Percentiles rank a stretch among this genome's conserved stretches.
Conservation (phyloP, 2,329 filamentous ascomycete species). For the Aspergillus pseudoterreus region DNA sequence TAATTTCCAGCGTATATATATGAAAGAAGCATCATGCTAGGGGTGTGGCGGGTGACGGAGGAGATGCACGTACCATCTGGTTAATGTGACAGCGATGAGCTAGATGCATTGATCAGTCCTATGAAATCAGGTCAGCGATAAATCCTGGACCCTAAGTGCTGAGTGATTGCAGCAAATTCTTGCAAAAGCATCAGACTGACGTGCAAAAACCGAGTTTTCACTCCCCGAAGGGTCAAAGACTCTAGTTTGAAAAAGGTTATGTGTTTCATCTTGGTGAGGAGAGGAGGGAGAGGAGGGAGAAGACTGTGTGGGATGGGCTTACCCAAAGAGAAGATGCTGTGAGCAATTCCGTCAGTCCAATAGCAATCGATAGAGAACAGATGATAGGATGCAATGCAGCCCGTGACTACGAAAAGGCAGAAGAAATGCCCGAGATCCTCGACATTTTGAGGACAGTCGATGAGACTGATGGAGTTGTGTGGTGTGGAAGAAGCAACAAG, state of each 20-base stretch:
- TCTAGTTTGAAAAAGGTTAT: conserved; percentile 80
- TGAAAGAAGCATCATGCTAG: conserved; percentile 56
- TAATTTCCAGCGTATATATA: conserved; percentile 87
- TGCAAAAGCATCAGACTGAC: conserved; percentile 73
- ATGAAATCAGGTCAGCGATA: conserved; percentile 9
- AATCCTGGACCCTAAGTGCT: neutral
- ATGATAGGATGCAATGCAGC: neutral
- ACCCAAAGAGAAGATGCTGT: neutral
- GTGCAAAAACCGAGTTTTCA: conserved; percentile 77
- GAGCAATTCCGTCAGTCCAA: neutral
- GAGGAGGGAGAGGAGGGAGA: conserved; percentile 15
- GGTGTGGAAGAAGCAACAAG: conserved; percentile 5
- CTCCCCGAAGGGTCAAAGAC: conserved; percentile 82
- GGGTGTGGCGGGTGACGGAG: conserved; percentile 7
- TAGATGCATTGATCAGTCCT: conserved; percentile 17
- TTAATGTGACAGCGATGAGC: neutral
- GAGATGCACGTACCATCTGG: neutral
- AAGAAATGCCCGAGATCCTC: neutral
- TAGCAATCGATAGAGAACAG: neutral
- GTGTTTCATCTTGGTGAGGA: conserved; percentile 68
- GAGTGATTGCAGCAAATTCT: conserved; percentile 8
- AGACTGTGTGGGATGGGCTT: neutral
- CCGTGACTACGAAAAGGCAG: neutral
- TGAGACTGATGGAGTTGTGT: neutral
- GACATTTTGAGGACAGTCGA: neutral